Evolutionary conservation across 768 basidiomycete genomes (phyloP).

Genomic region (Sporobolomyces phaffii): DNA sequence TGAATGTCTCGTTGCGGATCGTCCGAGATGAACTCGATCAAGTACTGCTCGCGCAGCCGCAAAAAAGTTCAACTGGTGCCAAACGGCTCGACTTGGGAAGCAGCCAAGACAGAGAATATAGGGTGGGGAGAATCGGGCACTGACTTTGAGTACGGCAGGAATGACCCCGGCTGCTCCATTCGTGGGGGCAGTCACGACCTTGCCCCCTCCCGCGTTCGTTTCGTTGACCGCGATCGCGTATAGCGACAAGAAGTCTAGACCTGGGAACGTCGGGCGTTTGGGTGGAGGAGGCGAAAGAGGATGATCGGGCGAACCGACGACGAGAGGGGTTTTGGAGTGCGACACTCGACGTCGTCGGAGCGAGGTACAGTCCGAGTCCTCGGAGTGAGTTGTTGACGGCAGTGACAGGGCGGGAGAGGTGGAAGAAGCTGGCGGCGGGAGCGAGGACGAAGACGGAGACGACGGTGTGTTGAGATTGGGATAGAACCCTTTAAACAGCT

Average conservation of each 20-base stretch:
- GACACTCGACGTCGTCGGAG: neutral
- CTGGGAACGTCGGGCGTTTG: conserved; percentile 75
- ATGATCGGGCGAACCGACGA: conserved; percentile 24
- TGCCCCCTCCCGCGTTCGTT: conserved; percentile 83
- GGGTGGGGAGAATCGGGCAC: neutral
- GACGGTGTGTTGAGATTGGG: conserved; percentile 8
- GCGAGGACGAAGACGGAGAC: neutral
- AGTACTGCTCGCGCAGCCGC: conserved; percentile 10
- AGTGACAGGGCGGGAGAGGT: neutral
- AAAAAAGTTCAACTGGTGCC: too few relatives aligned
- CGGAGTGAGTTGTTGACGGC: too few relatives aligned
- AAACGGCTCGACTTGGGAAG: too few relatives aligned
- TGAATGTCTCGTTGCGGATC: conserved; percentile 79
- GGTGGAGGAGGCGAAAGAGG: conserved; percentile 33
- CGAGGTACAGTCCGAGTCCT: too few relatives aligned
- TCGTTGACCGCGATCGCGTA: conserved; percentile 84
- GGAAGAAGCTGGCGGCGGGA: neutral
- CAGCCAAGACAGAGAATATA: too few relatives aligned
- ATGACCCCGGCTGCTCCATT: conserved; percentile 81
- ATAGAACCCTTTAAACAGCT: conserved; percentile 60
- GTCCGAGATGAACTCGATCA: conserved; percentile 71
- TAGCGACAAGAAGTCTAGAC: conserved; percentile 85
- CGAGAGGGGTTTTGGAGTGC: conserved; percentile 10
- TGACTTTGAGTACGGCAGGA: conserved; percentile 61
- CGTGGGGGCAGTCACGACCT: conserved; percentile 78